These are phyloP conservation scores for Lotmaria passim DNA, from an alignment of 208 protist genomes.

Conservation along the genomic window DNA sequence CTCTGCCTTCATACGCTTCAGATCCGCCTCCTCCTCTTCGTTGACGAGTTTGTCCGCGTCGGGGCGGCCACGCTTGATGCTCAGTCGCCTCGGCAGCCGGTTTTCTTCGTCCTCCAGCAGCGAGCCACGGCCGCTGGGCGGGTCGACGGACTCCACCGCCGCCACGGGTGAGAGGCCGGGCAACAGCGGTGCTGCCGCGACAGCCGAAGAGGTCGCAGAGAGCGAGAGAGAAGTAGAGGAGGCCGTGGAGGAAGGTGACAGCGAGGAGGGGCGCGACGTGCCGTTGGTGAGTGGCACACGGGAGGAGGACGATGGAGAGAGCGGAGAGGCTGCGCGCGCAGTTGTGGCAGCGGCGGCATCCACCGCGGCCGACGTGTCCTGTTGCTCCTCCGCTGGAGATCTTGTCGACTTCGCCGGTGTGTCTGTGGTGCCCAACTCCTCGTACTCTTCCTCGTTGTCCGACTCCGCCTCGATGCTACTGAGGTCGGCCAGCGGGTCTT, in stretches of 20 bases:
- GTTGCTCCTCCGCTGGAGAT: background rate
- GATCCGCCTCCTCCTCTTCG: slow-evolving; percentile 26
- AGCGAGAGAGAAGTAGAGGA: background rate
- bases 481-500: slow-evolving; percentile 26
- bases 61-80: slow-evolving; percentile 21
- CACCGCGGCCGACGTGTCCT: background rate
- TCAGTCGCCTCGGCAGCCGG: slow-evolving; percentile 26
- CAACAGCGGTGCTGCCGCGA: slow-evolving; percentile 2
- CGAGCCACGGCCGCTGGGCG: slow-evolving; percentile 20
- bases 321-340: background rate
- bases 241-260: too few relatives aligned
- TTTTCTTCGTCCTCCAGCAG: slow-evolving; percentile 37
- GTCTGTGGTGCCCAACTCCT: slow-evolving; percentile 5
- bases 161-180: background rate
- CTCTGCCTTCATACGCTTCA: slow-evolving; percentile 15
- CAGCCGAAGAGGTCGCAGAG: slow-evolving; percentile 16
- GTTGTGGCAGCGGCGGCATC: background rate
- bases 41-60: slow-evolving; percentile 17
- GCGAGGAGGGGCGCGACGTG: background rate
- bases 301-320: background rate
- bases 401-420: background rate
- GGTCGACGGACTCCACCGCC: slow-evolving; percentile 13
- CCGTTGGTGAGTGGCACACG: background rate
- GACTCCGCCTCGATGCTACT: slow-evolving; percentile 25
- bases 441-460: slow-evolving; percentile 20